Percentiles rank a stretch among this genome's conserved stretches.
Conservation (phyloP, 2,329 filamentous ascomycete genomes). For the Penicillium nordicum region DNA sequence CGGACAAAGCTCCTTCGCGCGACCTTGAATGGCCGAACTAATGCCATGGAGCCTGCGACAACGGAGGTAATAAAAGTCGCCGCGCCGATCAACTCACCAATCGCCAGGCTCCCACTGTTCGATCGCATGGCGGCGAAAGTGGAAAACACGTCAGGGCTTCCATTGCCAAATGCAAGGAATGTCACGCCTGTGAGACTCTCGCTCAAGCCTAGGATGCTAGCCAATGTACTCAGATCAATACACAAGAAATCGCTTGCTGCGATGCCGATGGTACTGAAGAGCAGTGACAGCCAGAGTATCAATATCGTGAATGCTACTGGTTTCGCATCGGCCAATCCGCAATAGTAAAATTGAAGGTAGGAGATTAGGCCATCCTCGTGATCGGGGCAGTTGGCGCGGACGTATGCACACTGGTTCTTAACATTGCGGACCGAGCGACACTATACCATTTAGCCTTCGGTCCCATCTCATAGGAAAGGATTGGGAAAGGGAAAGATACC, state of each 20-base stretch:
- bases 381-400: conserved; percentile 75
- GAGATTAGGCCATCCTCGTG: conserved; percentile 87
- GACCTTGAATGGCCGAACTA: conserved; percentile 93
- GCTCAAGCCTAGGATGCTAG: conserved; percentile 83
- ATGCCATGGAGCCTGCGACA: conserved; percentile 92
- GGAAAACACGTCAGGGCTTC: conserved; percentile 96
- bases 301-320: conserved; percentile 76
- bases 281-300: conserved; percentile 75
- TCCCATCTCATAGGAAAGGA: conserved; percentile 3
- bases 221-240: conserved; percentile 91
- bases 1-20: conserved; percentile 84
- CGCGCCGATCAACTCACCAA: conserved; percentile 91
- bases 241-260: conserved; percentile 98
- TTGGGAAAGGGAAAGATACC: conserved; percentile 20
- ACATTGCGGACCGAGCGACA: conserved; percentile 77
- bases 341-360: conserved; percentile 91
- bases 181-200: conserved; percentile 96
- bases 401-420: conserved; percentile 80
- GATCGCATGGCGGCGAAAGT: conserved; percentile 98
- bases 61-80: conserved; percentile 95
- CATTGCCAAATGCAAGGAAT: conserved; percentile 94
- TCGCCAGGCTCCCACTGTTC: conserved; percentile 92
- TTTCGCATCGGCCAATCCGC: conserved; percentile 64
- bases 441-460: conserved; percentile 39
- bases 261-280: conserved; percentile 96